Base-by-base conservation (phyloP, 495 filamentous ascomycete genomes). In the Podospora fimiseda region DNA sequence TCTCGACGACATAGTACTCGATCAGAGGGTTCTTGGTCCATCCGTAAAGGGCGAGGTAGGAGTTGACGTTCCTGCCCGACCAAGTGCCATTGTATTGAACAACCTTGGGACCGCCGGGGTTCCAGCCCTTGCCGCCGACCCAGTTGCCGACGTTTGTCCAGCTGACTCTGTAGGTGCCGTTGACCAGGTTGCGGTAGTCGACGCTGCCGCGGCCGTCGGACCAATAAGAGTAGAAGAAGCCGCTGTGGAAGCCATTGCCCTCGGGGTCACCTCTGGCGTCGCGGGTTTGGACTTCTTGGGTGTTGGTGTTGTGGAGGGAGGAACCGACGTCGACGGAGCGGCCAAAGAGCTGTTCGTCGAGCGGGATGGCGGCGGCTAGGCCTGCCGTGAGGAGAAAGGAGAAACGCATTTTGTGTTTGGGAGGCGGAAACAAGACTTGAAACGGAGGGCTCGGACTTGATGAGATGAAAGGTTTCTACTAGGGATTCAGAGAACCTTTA, bases 1-100 rank as follows among this genome's bases (percentile, higher is more conserved):
- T 73, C 62, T 85, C 82, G 44, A 82, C 65, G 37, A 84, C 75
- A 67, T 84, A 84, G 69, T 83, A 84, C 58, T 86, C 82, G 54
- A 83, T 70, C 11, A 84, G 70, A 0, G 82, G 80, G 65, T 75
- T 73, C 27, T 61, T 68, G 16, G 82, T 82, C 82, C 80, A 85
- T 40, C 80, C 80, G 58, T 85, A 83, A 1, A 47, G 44, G 68
- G 63, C 57, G 65, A 69, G 76, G 77, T 62, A 57, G 22, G 50
- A 48, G 47, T 62, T 57, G 45, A 40, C 47, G 27, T 52, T 57
- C 39, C 37, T 51, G 57, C 70, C 64, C 58, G 43, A 54, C 53
- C 65, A 65, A 14, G 46, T 58, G 40, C 55, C 62, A 38, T 50
- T 62, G 67, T 56, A 67, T 50, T 46, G 57, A 15, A 57, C 64